phyloP scores from a whole-genome alignment of 139 green algal species.

The Coelastrella sp. region DNA sequence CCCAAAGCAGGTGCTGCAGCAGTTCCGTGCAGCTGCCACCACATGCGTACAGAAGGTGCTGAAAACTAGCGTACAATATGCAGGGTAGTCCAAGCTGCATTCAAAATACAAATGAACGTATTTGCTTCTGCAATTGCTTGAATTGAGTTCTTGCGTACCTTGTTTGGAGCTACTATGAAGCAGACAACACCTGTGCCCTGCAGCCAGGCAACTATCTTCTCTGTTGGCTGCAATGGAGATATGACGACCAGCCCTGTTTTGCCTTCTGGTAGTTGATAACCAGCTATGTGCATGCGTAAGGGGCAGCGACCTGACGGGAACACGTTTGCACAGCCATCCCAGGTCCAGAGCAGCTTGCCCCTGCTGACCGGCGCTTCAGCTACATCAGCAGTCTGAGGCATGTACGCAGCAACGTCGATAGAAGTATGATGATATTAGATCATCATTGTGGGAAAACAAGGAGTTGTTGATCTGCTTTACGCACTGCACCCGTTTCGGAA shows the following conservation, averaged over 20 bases:
- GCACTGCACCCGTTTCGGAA: no score
- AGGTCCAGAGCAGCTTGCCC: conserved; percentile 36
- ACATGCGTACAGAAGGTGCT: no score
- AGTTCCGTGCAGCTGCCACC: no score
- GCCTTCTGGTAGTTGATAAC: background rate
- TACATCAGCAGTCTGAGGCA: no score
- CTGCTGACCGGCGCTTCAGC: background rate
- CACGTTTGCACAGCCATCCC: background rate
- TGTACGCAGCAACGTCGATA: no score
- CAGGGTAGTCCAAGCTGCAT: no score
- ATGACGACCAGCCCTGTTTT: background rate
- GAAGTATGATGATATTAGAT: no score
- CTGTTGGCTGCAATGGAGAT: conserved; percentile 16
- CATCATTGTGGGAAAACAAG: no score
- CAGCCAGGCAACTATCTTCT: conserved; percentile 21
- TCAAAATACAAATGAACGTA: background rate
- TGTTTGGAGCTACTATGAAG: conserved; percentile 43
- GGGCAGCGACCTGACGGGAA: conserved; percentile 1
- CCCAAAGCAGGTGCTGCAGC: no score
- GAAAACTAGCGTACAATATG: no score
- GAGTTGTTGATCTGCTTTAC: no score
- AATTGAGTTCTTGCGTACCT: background rate
- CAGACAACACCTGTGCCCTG: conserved; percentile 3
- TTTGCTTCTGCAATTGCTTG: background rate
- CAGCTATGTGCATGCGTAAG: conserved; percentile 22